A percentile compares a stretch with the other conserved stretches of the same genome.
Evolutionary conservation across 176 grass and related monocot species (phyloP).

Genomic region (Areca catechu): DNA sequence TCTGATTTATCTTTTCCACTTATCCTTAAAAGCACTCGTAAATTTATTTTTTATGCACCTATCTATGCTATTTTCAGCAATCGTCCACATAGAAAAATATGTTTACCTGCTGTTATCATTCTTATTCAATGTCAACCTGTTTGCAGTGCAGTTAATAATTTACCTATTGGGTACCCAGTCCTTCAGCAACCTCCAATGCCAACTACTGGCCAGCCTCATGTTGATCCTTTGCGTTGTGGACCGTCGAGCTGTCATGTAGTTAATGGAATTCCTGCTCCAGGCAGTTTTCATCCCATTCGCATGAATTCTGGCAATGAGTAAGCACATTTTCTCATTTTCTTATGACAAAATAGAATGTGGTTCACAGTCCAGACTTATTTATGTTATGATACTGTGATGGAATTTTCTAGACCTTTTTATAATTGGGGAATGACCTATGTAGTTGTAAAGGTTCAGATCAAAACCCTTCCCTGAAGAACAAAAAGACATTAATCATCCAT

Average conservation of each 20-base stretch:
- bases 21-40: no score
- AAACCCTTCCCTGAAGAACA: no score
- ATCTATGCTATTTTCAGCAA: background rate
- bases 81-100: no score
- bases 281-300: conserved; percentile 71
- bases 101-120: conserved; percentile 8
- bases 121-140: conserved; percentile 45
- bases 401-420: no score
- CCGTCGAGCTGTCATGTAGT: conserved; percentile 75
- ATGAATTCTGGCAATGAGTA: conserved; percentile 93
- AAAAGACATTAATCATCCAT: no score
- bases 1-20: no score
- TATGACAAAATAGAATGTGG: no score
- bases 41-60: conserved; percentile 1
- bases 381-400: no score
- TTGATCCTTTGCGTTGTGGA: conserved; percentile 58
- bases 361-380: no score
- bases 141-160: conserved; percentile 80
- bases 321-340: conserved; percentile 28
- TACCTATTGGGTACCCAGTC: conserved; percentile 95
- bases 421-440: no score
- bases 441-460: no score
- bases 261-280: conserved; percentile 75
- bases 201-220: conserved; percentile 53
- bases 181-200: conserved; percentile 77